A percentile compares a stretch with the other conserved stretches of the same genome.
phyloP scores from a whole-genome alignment of 75 land plant species.

The Adiantum capillusveneris region DNA sequence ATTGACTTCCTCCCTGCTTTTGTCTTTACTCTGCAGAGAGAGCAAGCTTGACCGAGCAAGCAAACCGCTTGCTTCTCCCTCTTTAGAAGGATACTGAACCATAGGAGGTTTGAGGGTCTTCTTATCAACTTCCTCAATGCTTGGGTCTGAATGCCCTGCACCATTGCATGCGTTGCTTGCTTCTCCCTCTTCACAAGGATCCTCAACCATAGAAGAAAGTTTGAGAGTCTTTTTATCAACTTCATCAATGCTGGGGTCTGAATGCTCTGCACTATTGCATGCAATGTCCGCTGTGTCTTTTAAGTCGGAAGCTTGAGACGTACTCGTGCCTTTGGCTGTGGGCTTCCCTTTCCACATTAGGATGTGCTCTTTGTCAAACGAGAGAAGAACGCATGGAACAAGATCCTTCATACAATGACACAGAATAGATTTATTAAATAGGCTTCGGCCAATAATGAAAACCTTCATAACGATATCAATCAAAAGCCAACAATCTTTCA shows the following conservation, averaged over 20 bases:
- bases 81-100: not conserved
- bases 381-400: constrained; percentile 81
- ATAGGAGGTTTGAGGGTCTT: not conserved
- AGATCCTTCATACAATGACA: constrained; percentile 55
- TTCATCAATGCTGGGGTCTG: not conserved
- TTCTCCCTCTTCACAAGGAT: not conserved
- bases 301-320: constrained; percentile 11
- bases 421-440: not conserved
- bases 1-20: not conserved
- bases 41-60: too few species aligned
- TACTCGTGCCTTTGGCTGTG: constrained; percentile 48
- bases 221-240: not conserved
- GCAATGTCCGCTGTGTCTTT: not conserved
- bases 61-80: too few species aligned
- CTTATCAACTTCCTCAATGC: not conserved
- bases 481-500: not conserved
- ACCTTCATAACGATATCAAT: not conserved
- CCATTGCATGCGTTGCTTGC: not conserved
- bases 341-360: constrained; percentile 85
- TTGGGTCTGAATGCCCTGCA: not conserved
- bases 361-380: constrained; percentile 78
- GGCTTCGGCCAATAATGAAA: not conserved
- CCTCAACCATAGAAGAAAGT: not conserved
- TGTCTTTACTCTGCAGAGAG: not conserved
- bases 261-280: not conserved